phyloP scores from a whole-genome alignment of 2,329 filamentous ascomycete species.

The Ophiostoma sp. region DNA sequence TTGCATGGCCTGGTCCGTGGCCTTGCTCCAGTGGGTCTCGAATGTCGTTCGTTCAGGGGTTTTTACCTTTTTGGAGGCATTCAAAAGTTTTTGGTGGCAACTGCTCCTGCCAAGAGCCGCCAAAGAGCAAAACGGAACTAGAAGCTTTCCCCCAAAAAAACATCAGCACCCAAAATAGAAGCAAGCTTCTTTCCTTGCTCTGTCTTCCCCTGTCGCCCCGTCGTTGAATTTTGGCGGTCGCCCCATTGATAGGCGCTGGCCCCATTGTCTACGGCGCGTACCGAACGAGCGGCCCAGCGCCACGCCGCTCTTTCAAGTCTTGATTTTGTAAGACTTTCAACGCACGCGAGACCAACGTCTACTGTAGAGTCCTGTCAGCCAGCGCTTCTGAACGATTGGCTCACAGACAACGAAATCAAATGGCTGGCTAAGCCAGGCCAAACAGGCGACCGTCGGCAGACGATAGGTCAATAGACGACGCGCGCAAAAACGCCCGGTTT shows the following conservation, averaged over 20 bases:
- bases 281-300: not conserved
- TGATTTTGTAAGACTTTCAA: not conserved
- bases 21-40: not conserved
- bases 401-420: not conserved
- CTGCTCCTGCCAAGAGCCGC: constrained; percentile 8
- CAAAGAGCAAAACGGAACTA: not conserved
- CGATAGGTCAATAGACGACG: constrained; percentile 14
- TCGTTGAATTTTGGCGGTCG: not conserved
- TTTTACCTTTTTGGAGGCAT: not conserved
- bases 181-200: not conserved
- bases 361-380: not conserved
- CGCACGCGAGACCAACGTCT: not conserved
- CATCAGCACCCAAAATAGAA: not conserved
- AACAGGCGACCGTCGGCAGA: constrained; percentile 11
- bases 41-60: not conserved
- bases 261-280: not conserved
- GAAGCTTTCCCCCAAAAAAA: not conserved
- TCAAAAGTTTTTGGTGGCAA: not conserved
- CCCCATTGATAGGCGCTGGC: not conserved
- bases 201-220: no score
- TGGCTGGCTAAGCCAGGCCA: not conserved
- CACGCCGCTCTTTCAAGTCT: not conserved
- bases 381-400: not conserved
- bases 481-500: not conserved
- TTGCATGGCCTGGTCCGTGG: not conserved